Percentiles rank a stretch among this genome's conserved stretches.
Conservation (phyloP, 129 eudicot species). For the Pittosporum tobira region DNA sequence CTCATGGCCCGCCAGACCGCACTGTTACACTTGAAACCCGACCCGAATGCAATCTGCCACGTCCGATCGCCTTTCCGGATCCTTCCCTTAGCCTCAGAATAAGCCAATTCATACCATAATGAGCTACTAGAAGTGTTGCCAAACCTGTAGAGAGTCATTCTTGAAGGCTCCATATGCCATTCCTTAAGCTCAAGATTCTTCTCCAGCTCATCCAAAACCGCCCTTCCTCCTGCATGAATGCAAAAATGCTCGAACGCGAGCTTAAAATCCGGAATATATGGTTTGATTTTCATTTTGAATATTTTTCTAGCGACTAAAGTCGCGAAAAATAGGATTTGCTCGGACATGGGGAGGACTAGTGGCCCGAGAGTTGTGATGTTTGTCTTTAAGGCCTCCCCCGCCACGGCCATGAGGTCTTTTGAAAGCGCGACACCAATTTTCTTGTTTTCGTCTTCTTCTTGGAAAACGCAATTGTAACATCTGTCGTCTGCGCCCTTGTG, state of each 20-base stretch:
- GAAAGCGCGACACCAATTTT: conserved; percentile 49
- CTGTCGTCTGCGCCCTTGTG: conserved; percentile 42
- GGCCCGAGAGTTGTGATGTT: conserved; percentile 65
- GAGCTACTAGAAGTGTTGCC: conserved; percentile 80
- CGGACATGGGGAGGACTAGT: conserved; percentile 60
- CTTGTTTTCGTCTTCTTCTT: conserved; percentile 30
- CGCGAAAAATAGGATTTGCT: conserved; percentile 47
- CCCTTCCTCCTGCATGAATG: conserved; percentile 63
- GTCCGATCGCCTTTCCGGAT: conserved; percentile 48
- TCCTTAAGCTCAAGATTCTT: conserved; percentile 51
- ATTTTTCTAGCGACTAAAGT: conserved; percentile 48
- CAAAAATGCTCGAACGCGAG: conserved; percentile 67
- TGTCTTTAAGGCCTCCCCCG: conserved; percentile 58
- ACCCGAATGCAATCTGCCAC: conserved; percentile 71
- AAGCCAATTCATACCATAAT: conserved; percentile 61
- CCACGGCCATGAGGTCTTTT: conserved; percentile 54
- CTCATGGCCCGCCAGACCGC: conserved; percentile 59
- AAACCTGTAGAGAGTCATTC: conserved; percentile 63
- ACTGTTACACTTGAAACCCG: conserved; percentile 68
- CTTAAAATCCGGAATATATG: conserved; percentile 65
- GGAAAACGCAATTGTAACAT: conserved; percentile 28
- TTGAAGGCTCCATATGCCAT: conserved; percentile 70
- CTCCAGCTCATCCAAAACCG: conserved; percentile 59
- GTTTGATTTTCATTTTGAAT: conserved; percentile 51
- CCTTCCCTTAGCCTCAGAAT: conserved; percentile 61